These are phyloP conservation scores for Linnemannia schmuckeri DNA, from an alignment of 192 early-diverging fungal genomes.

Conservation along the genomic window DNA sequence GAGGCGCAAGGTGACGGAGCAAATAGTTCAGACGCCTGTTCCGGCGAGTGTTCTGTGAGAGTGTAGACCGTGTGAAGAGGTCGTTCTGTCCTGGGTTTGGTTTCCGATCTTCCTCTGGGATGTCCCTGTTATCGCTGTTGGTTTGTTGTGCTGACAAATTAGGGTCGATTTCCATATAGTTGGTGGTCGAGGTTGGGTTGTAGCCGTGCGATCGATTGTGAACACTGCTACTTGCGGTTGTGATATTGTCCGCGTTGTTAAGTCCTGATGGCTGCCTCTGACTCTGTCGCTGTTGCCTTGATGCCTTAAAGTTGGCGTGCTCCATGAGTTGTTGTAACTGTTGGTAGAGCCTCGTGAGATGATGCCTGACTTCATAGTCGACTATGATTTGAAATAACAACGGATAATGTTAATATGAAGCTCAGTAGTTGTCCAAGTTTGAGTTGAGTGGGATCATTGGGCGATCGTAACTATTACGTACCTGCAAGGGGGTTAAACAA, in stretches of 20 bases:
- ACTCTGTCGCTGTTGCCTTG: neutral
- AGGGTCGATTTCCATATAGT: constrained; percentile 18
- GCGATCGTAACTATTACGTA: neutral
- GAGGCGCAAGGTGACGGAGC: constrained; percentile 50
- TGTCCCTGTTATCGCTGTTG: neutral
- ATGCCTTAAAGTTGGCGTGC: constrained; percentile 13
- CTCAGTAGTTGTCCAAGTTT: no score
- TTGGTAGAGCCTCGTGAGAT: constrained; percentile 35
- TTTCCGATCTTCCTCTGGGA: constrained; percentile 19
- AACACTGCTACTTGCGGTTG: neutral
- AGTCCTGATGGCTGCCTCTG: neutral
- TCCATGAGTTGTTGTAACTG: constrained; percentile 40
- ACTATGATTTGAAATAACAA: constrained; percentile 8
- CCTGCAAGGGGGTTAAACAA: constrained; percentile 40
- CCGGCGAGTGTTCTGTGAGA: constrained; percentile 35
- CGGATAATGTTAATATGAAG: neutral
- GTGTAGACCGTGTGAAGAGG: constrained; percentile 32
- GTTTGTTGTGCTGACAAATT: neutral
- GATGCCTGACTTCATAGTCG: constrained; percentile 40
- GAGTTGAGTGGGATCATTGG: neutral
- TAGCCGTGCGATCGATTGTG: neutral
- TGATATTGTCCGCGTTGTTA: neutral
- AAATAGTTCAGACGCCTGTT: constrained; percentile 50
- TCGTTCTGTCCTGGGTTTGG: constrained; percentile 31
- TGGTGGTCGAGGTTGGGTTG: neutral